phyloP scores from a whole-genome alignment of 2,329 filamentous ascomycete genomes.

The Scortechinia acanthostroma region DNA sequence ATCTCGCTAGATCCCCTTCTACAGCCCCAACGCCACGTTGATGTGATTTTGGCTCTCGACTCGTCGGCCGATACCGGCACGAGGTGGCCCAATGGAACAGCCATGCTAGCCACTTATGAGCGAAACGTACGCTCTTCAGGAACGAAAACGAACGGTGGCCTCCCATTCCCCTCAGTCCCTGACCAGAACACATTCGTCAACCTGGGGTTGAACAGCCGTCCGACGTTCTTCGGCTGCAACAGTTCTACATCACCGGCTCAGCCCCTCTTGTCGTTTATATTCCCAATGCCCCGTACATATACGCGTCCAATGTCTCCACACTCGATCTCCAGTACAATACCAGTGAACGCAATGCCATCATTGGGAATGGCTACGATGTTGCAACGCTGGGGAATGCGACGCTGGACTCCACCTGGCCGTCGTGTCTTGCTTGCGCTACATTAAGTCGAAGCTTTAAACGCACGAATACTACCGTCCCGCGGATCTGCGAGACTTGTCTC shows the following conservation, averaged over 20 bases:
- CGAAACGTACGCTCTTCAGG: conserved; percentile 45
- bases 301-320: conserved; percentile 49
- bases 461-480: conserved; percentile 42
- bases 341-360: conserved; percentile 46
- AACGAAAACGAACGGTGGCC: conserved; percentile 60
- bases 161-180: conserved; percentile 66
- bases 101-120: conserved; percentile 68
- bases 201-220: conserved; percentile 64
- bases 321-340: conserved; percentile 38
- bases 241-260: conserved; percentile 5
- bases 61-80: conserved; percentile 65
- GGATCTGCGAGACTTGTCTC: conserved; percentile 52
- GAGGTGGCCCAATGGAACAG: conserved; percentile 72
- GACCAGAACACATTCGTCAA: conserved; percentile 75
- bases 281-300: conserved; percentile 51
- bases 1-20: conserved; percentile 73
- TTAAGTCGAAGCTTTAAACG: conserved; percentile 50
- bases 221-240: conserved; percentile 77
- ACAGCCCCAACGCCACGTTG: conserved; percentile 63
- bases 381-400: conserved; percentile 54
- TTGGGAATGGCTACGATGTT: conserved; percentile 55
- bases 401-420: conserved; percentile 44
- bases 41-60: conserved; percentile 77
- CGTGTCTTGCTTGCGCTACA: conserved; percentile 58
- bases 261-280: conserved; percentile 38